phyloP scores from a whole-genome alignment of 495 filamentous ascomycete species.

The Margaritispora aquatica region DNA sequence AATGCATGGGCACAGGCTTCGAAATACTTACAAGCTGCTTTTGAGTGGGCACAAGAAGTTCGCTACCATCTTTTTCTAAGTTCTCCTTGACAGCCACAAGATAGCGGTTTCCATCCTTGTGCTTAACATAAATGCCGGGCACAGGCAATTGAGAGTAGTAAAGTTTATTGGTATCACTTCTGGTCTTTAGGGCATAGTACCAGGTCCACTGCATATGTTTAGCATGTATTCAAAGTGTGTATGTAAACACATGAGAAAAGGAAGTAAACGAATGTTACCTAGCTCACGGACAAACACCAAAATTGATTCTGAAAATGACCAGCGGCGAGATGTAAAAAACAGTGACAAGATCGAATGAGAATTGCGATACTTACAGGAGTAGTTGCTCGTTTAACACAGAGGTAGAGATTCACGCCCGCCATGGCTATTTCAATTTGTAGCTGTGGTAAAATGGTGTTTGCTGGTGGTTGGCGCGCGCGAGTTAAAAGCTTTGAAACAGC shows the following conservation, averaged over 20 bases:
- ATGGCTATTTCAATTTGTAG: background rate
- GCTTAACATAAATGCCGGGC: constrained; percentile 2
- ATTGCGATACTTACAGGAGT: background rate
- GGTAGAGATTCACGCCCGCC: background rate
- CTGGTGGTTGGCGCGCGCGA: no score
- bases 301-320: no score
- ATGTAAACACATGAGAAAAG: no score
- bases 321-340: background rate
- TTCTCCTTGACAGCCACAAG: constrained; percentile 1
- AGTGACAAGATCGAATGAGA: background rate
- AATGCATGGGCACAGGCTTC: no score
- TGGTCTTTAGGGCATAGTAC: background rate
- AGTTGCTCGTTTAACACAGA: background rate
- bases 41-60: background rate
- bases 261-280: no score
- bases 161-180: background rate
- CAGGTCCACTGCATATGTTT: background rate
- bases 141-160: constrained; percentile 1
- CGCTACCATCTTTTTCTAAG: background rate
- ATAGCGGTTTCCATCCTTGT: background rate
- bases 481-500: no score
- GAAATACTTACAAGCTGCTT: background rate
- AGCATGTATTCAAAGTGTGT: background rate
- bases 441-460: no score
- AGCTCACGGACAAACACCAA: no score